A percentile compares a stretch with the other conserved stretches of the same genome.
These are phyloP conservation scores for Mycosarcoma maydis DNA, from an alignment of 1,284 basidiomycete genomes.

Conservation along the genomic window DNA sequence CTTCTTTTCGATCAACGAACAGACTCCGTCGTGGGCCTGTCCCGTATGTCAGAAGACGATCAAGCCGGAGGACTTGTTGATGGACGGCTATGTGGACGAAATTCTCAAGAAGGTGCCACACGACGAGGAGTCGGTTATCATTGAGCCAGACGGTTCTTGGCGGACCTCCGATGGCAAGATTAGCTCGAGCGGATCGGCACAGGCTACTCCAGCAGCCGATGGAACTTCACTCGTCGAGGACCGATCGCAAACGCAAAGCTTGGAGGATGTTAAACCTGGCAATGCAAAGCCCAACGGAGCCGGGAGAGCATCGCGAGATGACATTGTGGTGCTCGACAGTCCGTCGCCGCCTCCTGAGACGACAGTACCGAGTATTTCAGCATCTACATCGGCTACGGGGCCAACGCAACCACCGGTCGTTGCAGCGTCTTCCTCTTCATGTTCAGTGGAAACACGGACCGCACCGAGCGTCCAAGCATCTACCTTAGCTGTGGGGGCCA, in stretches of 20 bases:
- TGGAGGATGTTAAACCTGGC: constrained; percentile 25
- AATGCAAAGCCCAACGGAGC: constrained; percentile 8
- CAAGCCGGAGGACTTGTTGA: constrained; percentile 81
- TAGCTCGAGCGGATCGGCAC: constrained; percentile 35
- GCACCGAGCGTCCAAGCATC: constrained; percentile 1
- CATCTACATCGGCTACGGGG: constrained; percentile 11
- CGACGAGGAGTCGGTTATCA: constrained; percentile 85
- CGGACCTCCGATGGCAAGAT: constrained; percentile 87
- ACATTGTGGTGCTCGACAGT: constrained; percentile 39
- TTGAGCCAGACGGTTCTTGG: constrained; percentile 95
- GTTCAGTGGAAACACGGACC: no score
- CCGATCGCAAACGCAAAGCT: not conserved
- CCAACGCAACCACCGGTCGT: no score
- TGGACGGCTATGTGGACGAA: constrained; percentile 84
- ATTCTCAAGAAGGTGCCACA: constrained; percentile 82
- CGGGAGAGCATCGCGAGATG: constrained; percentile 7
- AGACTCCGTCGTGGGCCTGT: constrained; percentile 94
- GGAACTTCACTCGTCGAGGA: constrained; percentile 11
- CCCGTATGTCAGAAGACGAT: constrained; percentile 89
- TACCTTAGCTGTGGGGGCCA: not conserved
- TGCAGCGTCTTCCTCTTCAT: no score
- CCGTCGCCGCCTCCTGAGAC: constrained; percentile 32
- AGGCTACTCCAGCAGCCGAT: constrained; percentile 13
- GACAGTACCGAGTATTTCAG: not conserved
- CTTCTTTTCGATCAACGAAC: constrained; percentile 94